These are phyloP conservation scores for Dipodascus geniculatus DNA, from an alignment of 805 yeast species.

Conservation along the genomic window DNA sequence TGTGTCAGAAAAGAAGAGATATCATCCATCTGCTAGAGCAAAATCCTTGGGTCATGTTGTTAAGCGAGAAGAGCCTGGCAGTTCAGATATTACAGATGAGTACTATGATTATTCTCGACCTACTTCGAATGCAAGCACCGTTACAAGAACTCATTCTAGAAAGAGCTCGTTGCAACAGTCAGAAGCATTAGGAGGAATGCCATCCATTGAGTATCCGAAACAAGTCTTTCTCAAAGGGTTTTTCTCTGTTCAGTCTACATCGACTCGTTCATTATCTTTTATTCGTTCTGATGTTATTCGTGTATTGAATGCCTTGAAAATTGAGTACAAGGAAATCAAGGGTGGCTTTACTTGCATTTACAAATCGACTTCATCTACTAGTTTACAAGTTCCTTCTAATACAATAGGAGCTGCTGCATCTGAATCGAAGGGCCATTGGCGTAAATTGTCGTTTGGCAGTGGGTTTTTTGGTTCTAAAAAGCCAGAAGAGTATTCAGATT, in stretches of 20 bases:
- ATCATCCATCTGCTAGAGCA: slow-evolving; percentile 80
- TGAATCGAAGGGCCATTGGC: slow-evolving; percentile 15
- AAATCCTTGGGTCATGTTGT: slow-evolving; percentile 67
- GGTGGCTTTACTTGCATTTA: slow-evolving; percentile 89
- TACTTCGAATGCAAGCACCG: slow-evolving; percentile 14
- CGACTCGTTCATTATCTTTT: slow-evolving; percentile 82
- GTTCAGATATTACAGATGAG: slow-evolving; percentile 13
- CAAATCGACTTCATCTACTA: slow-evolving; percentile 26
- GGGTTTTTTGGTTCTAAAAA: slow-evolving; percentile 15
- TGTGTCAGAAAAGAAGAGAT: slow-evolving; percentile 13
- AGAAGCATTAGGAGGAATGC: slow-evolving; percentile 42
- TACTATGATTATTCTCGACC: slow-evolving; percentile 9
- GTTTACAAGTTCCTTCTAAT: slow-evolving; percentile 10
- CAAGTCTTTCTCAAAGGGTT: slow-evolving; percentile 87
- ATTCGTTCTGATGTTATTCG: slow-evolving; percentile 75
- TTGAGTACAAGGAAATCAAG: slow-evolving; percentile 75
- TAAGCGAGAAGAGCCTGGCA: slow-evolving; percentile 2
- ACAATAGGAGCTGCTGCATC: slow-evolving; percentile 6
- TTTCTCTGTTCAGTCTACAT: slow-evolving; percentile 88
- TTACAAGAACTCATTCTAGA: slow-evolving; percentile 29
- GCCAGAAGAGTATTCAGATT: slow-evolving; percentile 17
- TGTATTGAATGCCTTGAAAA: slow-evolving; percentile 64
- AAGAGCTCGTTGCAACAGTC: slow-evolving; percentile 51
- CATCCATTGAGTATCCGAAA: slow-evolving; percentile 86
- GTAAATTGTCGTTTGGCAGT: slow-evolving; percentile 21